Base-by-base conservation (phyloP, 2,329 filamentous ascomycete genomes). In the Trichophyton schoenleinii region DNA sequence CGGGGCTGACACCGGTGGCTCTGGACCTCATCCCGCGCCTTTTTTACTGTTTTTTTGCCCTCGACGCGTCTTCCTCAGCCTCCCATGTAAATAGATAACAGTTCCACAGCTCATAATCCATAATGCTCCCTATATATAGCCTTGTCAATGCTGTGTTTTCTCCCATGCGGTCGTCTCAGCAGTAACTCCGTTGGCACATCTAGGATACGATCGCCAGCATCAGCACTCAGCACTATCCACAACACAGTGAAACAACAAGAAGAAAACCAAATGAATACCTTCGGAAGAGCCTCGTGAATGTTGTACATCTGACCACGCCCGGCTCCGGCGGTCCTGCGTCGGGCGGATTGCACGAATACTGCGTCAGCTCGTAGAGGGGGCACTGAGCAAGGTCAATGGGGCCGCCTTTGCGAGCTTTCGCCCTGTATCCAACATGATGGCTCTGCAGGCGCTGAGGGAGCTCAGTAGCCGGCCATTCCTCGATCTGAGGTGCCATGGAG, bases 121-220 rank as follows among this genome's bases (percentile, higher is more conserved):
- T 48, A 48, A 48, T 25, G 20, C 44, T 11, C 20, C 8, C 18
- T 8, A 3, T 48, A 20, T 48, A 48, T 48, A 18, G 20, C 18
- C 20, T 48, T 20, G 20, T 48, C 11, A 18, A 20, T 25, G 18
- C 44, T 18, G 20, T 18, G 20, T 9, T 48, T 25, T 22, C 25
- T 85, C 83, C 81, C 81, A 84, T 57, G 77, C 75, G 41, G 83
- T 86, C 38, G 83, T 86, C 70, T 86, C 83, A 13, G 85, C 80
- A 55, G 78, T 81, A 66, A 84, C 69, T 20, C 81, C 81, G 66
- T 78, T 74, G 28, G 77, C 78, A 69, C 82, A 77, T 62, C 74
- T 76, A 57, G 18, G 65, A 6, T 60, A 18, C 61, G 3, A 46
- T 13, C 58, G 62, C 64, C 62, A 41, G 5, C 38, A 38, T 38